Base-by-base conservation (phyloP, 2,329 filamentous ascomycete genomes). In the Xylaria polymorpha region DNA sequence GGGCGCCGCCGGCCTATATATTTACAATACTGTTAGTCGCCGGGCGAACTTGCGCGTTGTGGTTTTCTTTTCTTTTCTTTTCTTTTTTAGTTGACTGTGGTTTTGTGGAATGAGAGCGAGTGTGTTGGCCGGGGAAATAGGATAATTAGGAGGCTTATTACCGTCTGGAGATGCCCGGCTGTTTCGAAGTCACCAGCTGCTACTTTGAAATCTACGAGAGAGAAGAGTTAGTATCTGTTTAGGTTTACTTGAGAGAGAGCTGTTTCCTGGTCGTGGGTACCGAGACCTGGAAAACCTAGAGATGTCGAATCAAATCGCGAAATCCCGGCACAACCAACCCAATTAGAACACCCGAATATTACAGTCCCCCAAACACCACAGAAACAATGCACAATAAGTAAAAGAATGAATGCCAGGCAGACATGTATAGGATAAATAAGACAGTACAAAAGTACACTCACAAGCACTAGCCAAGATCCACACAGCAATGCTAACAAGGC, bases 391-490 rank as follows among this genome's bases (percentile, higher is more conserved):
- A 1, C n/a, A 37, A 22, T 3, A 20, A 39, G 39, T 8, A 22
- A 56, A 56, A 14, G 4, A n/a, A n/a, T n/a, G n/a, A n/a, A 59
- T 12, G 14, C 41, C 15, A 60, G n/a, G 35, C 8, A 8, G 10
- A 22, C 18, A 39, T 10, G 18, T n/a, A 20, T 18, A 25, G 3
- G n/a, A 61, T 5, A 29, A 20, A 22, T 0, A 15, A 55, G 25
- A 20, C 10, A 46, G 46, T 29, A 48, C 25, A 22, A 57, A 9
- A 48, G 29, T 15, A 55, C 22, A 57, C 70, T 67, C 37, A 71
- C 70, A 87, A 3, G 85, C 83, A 3, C 80, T 83, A 2, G 81
- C 80, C 53, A 87, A 75, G 3, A 84, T 75, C 79, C 83, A 87
- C 18, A 77, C 77, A 1, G 80, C 84, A 0, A 80, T 73, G 20